A percentile compares a stretch with the other conserved stretches of the same genome.
phyloP scores from a whole-genome alignment of 129 eudicot genomes.

The Sambucus nigra region DNA sequence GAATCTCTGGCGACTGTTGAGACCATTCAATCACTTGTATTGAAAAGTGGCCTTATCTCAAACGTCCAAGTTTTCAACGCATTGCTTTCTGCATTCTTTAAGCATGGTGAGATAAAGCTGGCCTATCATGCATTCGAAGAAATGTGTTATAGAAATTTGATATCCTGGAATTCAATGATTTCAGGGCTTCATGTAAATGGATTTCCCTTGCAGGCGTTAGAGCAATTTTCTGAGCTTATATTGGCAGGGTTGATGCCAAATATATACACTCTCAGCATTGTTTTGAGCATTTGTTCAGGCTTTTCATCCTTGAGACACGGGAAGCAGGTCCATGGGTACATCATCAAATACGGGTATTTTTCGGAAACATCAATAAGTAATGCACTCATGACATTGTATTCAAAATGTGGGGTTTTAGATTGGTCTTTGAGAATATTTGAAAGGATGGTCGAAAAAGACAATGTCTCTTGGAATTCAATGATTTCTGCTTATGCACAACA shows the following conservation, averaged over 20 bases:
- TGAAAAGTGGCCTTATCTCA: conserved; percentile 43
- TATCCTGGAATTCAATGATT: conserved; percentile 80
- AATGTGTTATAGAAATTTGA: conserved; percentile 33
- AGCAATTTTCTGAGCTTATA: conserved; percentile 36
- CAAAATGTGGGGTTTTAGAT: conserved; percentile 58
- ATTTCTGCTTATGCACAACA: conserved; percentile 72
- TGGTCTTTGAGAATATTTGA: conserved; percentile 46
- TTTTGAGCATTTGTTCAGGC: conserved; percentile 59
- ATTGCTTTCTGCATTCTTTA: conserved; percentile 51
- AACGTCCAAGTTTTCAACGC: conserved; percentile 68
- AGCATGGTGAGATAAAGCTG: conserved; percentile 29
- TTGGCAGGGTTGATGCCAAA: conserved; percentile 36
- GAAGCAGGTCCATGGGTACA: conserved; percentile 56
- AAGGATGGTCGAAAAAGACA: conserved; percentile 45
- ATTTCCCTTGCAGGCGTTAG: conserved; percentile 29
- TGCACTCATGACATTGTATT: conserved; percentile 59
- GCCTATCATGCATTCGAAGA: conserved; percentile 41
- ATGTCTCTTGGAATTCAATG: conserved; percentile 69
- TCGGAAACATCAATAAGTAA: conserved; percentile 58
- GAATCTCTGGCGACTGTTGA: conserved; percentile 29
- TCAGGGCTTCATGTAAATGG: conserved; percentile 52
- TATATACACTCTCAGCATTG: conserved; percentile 45
- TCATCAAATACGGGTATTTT: conserved; percentile 30
- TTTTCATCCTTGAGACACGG: conserved; percentile 48
- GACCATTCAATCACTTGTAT: conserved; percentile 44